These are phyloP conservation scores for Uncinocarpus reesii DNA, from an alignment of 2,329 filamentous ascomycete genomes.

Conservation along the genomic window DNA sequence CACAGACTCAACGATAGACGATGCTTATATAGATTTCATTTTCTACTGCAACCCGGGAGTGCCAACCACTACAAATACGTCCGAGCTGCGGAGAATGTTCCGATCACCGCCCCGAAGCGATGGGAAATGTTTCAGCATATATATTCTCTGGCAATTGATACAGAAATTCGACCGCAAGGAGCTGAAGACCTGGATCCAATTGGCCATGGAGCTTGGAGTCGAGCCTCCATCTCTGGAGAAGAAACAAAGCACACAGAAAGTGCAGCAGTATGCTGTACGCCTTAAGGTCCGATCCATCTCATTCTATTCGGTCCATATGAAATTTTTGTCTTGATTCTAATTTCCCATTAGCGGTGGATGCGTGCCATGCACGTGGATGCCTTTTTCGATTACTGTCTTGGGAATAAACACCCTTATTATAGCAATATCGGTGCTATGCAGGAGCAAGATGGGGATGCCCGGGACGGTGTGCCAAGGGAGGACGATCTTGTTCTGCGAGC, in stretches of 20 bases:
- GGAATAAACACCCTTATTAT: slow-evolving; percentile 70
- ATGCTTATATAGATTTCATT: slow-evolving; percentile 75
- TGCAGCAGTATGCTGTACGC: slow-evolving; percentile 87
- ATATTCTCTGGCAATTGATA: slow-evolving; percentile 66
- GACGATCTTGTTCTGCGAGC: slow-evolving; percentile 83
- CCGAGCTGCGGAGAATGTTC: slow-evolving; percentile 64
- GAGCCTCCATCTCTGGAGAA: slow-evolving; percentile 72
- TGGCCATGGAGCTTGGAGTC: slow-evolving; percentile 79
- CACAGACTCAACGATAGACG: slow-evolving; percentile 60
- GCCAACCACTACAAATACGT: slow-evolving; percentile 56
- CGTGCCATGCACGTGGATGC: slow-evolving; percentile 90
- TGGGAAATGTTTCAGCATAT: slow-evolving; percentile 74
- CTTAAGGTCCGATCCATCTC: slow-evolving; percentile 56
- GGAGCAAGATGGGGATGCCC: slow-evolving; percentile 53
- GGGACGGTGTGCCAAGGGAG: slow-evolving; percentile 74
- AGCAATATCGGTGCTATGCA: slow-evolving; percentile 58
- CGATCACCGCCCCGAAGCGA: slow-evolving; percentile 73
- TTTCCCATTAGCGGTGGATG: slow-evolving; percentile 66
- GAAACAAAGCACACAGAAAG: slow-evolving; percentile 82
- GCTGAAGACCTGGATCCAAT: slow-evolving; percentile 84
- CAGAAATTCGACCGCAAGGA: slow-evolving; percentile 67
- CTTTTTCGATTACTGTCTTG: slow-evolving; percentile 82
- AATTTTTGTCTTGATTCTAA: slow-evolving; percentile 7
- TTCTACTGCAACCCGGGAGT: slow-evolving; percentile 84
- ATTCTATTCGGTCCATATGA: slow-evolving; percentile 13